phyloP scores from a whole-genome alignment of 768 basidiomycete species.

The Phanerodontia chrysosporium region DNA sequence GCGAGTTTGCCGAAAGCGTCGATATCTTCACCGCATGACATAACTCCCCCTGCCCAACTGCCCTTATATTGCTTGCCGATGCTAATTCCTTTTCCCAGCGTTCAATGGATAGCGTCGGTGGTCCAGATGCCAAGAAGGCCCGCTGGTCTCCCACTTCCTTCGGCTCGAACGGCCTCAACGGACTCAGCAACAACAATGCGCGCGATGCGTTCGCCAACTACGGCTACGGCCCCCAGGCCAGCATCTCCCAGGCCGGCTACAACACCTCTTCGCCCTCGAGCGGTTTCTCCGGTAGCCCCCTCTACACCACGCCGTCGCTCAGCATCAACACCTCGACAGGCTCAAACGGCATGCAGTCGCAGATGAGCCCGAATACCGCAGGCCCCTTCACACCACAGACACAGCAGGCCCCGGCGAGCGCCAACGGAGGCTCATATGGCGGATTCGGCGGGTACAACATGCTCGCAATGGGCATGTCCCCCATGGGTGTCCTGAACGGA shows the following conservation, averaged over 20 bases:
- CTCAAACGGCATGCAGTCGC: constrained; percentile 45
- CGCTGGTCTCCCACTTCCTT: constrained; percentile 77
- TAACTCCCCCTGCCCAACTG: neutral
- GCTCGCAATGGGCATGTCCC: constrained; percentile 71
- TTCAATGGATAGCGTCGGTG: constrained; percentile 79
- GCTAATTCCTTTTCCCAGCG: constrained; percentile 42
- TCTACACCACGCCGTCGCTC: constrained; percentile 72
- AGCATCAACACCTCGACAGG: constrained; percentile 57
- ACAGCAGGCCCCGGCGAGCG: constrained; percentile 28
- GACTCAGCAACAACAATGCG: constrained; percentile 35
- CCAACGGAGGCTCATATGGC: constrained; percentile 47
- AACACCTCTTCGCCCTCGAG: constrained; percentile 42
- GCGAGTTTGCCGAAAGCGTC: neutral
- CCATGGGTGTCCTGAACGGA: constrained; percentile 64
- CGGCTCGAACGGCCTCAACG: constrained; percentile 31
- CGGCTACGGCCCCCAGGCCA: constrained; percentile 77
- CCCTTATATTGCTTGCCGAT: neutral
- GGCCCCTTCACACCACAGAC: constrained; percentile 51
- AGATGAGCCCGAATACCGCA: constrained; percentile 66
- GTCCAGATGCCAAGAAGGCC: constrained; percentile 85
- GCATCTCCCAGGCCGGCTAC: constrained; percentile 53
- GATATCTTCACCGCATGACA: constrained; percentile 1
- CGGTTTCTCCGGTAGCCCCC: constrained; percentile 50
- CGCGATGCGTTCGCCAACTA: constrained; percentile 83
- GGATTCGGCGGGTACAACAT: constrained; percentile 69